Evolutionary conservation across 768 basidiomycete species (phyloP), one percentile per base, ranked within the genome.

Genomic region (Amyloporia xantha): DNA sequence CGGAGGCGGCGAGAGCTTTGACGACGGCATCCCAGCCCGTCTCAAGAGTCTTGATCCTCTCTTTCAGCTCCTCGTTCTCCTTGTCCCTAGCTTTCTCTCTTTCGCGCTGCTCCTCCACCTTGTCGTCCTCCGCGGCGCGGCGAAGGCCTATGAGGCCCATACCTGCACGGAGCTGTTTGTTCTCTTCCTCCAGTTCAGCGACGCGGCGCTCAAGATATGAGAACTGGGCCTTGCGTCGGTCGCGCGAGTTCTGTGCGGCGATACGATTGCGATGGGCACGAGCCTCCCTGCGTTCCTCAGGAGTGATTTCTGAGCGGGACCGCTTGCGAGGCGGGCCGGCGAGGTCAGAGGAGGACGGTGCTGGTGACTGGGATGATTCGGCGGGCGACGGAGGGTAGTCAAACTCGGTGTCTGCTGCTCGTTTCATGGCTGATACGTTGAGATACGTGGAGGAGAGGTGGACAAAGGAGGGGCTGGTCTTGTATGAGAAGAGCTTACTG

Each of bases 131-230:
- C n/a, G n/a, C n/a, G 2, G 44, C 55, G 21, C 59, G 60, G 39
- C 56, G 65, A 54, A 20, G 66, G 40, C 41, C 68, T 61, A 30
- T 66, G 49, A 51, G 64, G 50, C 47, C 55, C 55, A 55, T 63
- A 55, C 81, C 78, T 10, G 82, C 77, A 3, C 84, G 77, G 21
- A 90, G 78, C 37, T 76, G 77, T 30, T 81, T 69, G 66, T 95
- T 94, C 73, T 94, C 91, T 48, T 84, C 84, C 70, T 88, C 85
- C 38, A 94, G 76, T 50, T 89, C 83, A 1, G 80, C 77, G 0
- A 96, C 91, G 84, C 96, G 98, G 43, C 83, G 76, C 58, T 97
- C 95, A 39, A 99, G 77, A 62, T 95, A 91, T 19, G 90, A 82
- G 62, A 85, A 91, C 54, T 94, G 90, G 13, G 83, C 84, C 67